Evolutionary conservation across 768 basidiomycete genomes (phyloP).

Genomic region (Lactarius sanguifluus): DNA sequence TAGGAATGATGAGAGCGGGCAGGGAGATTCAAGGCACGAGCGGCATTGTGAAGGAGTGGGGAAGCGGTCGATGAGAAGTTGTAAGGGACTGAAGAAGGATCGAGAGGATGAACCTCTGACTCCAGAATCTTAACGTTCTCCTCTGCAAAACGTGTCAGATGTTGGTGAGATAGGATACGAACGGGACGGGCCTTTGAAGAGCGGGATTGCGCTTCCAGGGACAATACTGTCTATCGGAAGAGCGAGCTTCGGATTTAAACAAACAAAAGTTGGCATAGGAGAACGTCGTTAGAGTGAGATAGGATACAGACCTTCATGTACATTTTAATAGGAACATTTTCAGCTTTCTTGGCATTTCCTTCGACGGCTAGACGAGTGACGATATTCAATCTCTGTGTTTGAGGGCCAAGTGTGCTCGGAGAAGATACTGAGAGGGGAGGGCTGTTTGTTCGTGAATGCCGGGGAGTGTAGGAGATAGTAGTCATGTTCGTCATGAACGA

Average conservation of each 20-base stretch:
- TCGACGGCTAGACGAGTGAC: constrained; percentile 75
- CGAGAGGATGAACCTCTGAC: constrained; percentile 75
- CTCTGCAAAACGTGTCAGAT: constrained; percentile 46
- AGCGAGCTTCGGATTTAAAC: constrained; percentile 45
- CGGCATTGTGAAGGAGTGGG: constrained; percentile 67
- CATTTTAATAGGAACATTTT: constrained; percentile 68
- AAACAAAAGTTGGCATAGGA: background rate
- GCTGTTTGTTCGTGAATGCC: constrained; percentile 33
- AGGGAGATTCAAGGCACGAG: constrained; percentile 65
- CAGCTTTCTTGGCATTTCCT: constrained; percentile 66
- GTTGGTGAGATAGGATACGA: background rate
- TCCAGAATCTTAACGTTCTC: constrained; percentile 74
- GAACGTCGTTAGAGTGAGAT: background rate
- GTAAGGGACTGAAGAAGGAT: constrained; percentile 69
- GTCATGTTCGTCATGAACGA: constrained; percentile 20
- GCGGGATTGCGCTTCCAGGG: constrained; percentile 66
- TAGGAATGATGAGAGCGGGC: constrained; percentile 61
- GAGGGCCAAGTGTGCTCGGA: constrained; percentile 32
- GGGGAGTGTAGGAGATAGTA: constrained; percentile 25
- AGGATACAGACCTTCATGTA: constrained; percentile 63
- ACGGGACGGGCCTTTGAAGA: constrained; percentile 59
- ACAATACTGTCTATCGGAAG: constrained; percentile 63
- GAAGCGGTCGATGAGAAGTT: constrained; percentile 64
- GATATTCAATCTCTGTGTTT: constrained; percentile 53
- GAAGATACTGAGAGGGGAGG: constrained; percentile 35